Evolutionary conservation across 2,329 filamentous ascomycete species (phyloP), one percentile per base, ranked within the genome.

Genomic region (Xylaria sp.): DNA sequence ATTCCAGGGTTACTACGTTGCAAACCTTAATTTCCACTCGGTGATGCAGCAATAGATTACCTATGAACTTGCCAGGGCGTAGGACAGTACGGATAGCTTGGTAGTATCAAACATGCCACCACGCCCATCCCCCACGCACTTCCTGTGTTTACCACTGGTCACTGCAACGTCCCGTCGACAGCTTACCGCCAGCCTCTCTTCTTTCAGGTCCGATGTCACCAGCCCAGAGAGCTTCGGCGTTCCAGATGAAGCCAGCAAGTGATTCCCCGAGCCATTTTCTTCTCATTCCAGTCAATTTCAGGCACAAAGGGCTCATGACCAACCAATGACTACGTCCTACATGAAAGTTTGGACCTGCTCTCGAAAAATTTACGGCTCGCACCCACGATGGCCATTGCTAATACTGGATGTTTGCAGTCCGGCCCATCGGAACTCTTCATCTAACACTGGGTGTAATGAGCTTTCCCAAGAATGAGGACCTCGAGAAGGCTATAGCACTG

Each of bases 391-490:
- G 9, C 33, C n/a, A 21, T 51, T 37, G 17, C 58, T 64, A 37
- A 64, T 31, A 7, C 27, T 43, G 21, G 6, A 46, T 31, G 2
- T 35, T 13, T 37, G 17, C 9, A 64, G 62, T 97, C 52, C 82
- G 93, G 27, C 92, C 92, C 0, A 77, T 91, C 0, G 91, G 91
- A 0, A 93, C 92, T 1, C 76, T 97, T 48, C 94, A 98, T 76
- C 79, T 96, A 2, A 97, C 93, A 0, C 81, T 97, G 0, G 93
- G 93, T 0, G 90, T 96, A 1, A 93, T 97, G 90, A 89, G 85
- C 66, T 83, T 97, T 9, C 76, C 80, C 3, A 80, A 78, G 2
- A 75, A 80, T 2, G 80, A 83, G 53, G 72, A 74, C 4, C 65
- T 85, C 6, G 76, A 77, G 3, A 74, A 69, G 38, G 83, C 83